These are phyloP conservation scores for Beauveria medogensis DNA, from an alignment of 2,329 filamentous ascomycete species.

Conservation along the genomic window DNA sequence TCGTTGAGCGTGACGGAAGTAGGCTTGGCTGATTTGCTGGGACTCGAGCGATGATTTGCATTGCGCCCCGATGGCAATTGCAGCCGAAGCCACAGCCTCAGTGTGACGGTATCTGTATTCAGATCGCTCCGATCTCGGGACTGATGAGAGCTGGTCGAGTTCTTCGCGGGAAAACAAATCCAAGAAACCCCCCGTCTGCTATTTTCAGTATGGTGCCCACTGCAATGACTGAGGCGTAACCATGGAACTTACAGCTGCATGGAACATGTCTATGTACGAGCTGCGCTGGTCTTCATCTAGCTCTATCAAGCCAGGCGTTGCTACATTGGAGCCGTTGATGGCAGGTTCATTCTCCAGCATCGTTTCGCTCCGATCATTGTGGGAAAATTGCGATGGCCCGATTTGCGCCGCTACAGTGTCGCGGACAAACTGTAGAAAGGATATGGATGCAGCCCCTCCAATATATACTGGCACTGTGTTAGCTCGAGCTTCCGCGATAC, in stretches of 20 bases:
- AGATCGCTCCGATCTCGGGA: background rate
- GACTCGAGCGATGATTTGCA: slow-evolving; percentile 23
- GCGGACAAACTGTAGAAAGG: slow-evolving; percentile 46
- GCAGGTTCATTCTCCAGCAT: slow-evolving; percentile 41
- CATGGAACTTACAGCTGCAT: background rate
- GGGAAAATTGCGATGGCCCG: slow-evolving; percentile 45
- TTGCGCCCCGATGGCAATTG: slow-evolving; percentile 46
- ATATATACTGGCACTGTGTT: slow-evolving; percentile 32
- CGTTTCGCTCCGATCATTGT: slow-evolving; percentile 39
- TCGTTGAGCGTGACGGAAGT: slow-evolving; percentile 40
- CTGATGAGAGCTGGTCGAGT: background rate
- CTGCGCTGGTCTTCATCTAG: background rate
- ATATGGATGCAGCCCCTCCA: slow-evolving; percentile 43
- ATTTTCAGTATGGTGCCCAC: background rate
- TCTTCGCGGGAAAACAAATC: slow-evolving; percentile 7
- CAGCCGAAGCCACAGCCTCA: slow-evolving; percentile 27
- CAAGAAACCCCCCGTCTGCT: slow-evolving; percentile 7
- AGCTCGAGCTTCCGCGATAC: background rate
- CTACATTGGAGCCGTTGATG: background rate
- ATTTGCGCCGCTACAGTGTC: slow-evolving; percentile 40
- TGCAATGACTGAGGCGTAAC: too few relatives aligned
- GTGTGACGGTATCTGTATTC: background rate
- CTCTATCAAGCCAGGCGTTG: slow-evolving; percentile 4
- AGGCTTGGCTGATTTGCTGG: slow-evolving; percentile 24
- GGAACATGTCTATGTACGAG: background rate